Base-by-base conservation (phyloP, 2,329 filamentous ascomycete genomes). In the Colletotrichum ledebouriae region DNA sequence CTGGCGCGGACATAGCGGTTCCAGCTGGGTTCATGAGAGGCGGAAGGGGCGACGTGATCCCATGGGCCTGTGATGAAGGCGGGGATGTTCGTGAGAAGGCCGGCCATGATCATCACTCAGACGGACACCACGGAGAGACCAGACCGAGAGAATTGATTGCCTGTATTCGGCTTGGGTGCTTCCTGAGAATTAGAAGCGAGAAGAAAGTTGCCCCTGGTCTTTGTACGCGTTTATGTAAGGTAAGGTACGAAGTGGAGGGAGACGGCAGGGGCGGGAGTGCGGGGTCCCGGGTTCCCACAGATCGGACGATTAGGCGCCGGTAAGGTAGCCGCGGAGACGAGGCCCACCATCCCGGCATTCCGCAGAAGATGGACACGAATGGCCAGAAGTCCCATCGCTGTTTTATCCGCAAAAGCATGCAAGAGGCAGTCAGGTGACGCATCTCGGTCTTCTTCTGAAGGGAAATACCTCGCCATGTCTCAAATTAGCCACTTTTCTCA, bases 1-100 rank as follows among this genome's bases (percentile, higher is more conserved):
- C 81, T 80, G 2, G 80, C 76, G 52, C 81, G 77, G 12, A 84
- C 76, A 63, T 81, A 81, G 52, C 75, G 75, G 7, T 81, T 75
- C 82, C 81, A 84, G 61, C 72, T 72, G 3, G 73, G 65, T 37
- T 67, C 61, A 39, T 73, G 33, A 15, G 29, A 13, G 4, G n/a
- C 9, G 15, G 11, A 29, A 20, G 33, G 39, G 4, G 29, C 37
- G 50, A 55, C 17, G 39, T 33, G 46, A 15, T 13, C 12, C 65
- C 60, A 64, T 66, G 52, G 61, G 25, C 47, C 61, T 29, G 33
- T 65, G 22, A 64, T 55, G 13, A 64, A 46, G 41, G 44, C 46
- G 17, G 64, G 17, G 33, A 64, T 33, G 33, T 46, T 53, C 13
- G 46, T 52, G 37, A 57, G 57, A 6, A 55, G 25, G 20, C 39